phyloP scores from a whole-genome alignment of 257 asterid genomes.

The Solanum tacnaense region DNA sequence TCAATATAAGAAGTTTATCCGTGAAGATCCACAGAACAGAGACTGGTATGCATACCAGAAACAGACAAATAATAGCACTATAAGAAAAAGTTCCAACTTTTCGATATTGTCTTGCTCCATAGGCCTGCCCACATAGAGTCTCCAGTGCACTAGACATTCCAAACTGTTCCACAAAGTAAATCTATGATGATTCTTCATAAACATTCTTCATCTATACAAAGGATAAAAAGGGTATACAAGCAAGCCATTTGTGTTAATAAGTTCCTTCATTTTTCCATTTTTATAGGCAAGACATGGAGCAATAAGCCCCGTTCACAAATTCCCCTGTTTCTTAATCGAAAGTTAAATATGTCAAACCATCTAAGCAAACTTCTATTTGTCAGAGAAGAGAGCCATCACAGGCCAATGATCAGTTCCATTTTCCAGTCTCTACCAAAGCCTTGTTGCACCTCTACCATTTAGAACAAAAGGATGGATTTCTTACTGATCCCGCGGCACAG shows the following conservation, averaged over 20 bases:
- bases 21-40: slow-evolving; percentile 48
- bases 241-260: not conserved
- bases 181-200: not conserved
- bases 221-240: not conserved
- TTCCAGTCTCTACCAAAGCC: not conserved
- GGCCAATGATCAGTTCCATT: not conserved
- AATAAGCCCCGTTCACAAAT: not conserved
- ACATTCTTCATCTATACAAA: not conserved
- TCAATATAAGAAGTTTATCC: slow-evolving; percentile 37
- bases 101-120: slow-evolving; percentile 59
- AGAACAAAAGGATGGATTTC: not conserved
- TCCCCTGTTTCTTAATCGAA: not conserved
- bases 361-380: not conserved
- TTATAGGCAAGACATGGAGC: not conserved
- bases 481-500: not conserved
- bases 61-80: slow-evolving; percentile 49
- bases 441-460: not conserved
- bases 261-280: not conserved
- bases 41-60: slow-evolving; percentile 50
- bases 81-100: slow-evolving; percentile 45
- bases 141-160: slow-evolving; percentile 91
- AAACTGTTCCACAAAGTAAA: slow-evolving; percentile 24
- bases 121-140: slow-evolving; percentile 87
- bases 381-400: not conserved
- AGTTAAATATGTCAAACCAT: not conserved